These are phyloP conservation scores for Elongisporangium anandrum DNA, from an alignment of 352 stramenopile genomes.

Conservation along the genomic window DNA sequence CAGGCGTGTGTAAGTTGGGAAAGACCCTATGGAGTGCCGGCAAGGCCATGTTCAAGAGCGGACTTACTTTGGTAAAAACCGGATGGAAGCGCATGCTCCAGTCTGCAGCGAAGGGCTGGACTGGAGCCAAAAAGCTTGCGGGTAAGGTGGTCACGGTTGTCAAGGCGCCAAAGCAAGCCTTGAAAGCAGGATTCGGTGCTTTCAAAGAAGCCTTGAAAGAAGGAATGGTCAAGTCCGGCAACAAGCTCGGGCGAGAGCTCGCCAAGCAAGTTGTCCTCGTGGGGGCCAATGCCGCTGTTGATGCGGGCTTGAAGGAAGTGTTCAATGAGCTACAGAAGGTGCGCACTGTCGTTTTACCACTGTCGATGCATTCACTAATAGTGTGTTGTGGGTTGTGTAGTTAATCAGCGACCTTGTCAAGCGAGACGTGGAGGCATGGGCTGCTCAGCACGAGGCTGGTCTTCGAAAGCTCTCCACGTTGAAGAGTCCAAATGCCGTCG, in stretches of 20 bases:
- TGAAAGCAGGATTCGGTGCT: background rate
- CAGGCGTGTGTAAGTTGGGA: background rate
- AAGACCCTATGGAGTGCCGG: background rate
- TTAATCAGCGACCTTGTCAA: no score
- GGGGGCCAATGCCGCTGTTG: background rate
- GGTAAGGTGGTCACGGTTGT: background rate
- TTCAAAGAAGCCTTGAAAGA: background rate
- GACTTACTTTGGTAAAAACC: background rate
- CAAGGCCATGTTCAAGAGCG: background rate
- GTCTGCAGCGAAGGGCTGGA: background rate
- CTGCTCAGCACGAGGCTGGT: no score
- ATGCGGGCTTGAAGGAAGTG: background rate
- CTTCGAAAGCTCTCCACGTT: no score
- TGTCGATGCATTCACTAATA: background rate
- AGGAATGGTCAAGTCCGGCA: background rate
- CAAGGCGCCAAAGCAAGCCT: background rate
- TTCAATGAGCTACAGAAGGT: background rate
- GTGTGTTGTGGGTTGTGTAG: background rate
- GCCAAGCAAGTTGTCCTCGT: background rate
- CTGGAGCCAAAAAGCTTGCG: no score
- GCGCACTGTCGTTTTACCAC: background rate
- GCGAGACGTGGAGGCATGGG: no score
- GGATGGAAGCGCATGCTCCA: conserved; percentile 1
- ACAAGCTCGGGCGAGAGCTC: background rate
- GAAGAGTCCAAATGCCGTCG: no score